These are phyloP conservation scores for Vitis amurensis DNA, from an alignment of 164 flowering plant species.

Conservation along the genomic window DNA sequence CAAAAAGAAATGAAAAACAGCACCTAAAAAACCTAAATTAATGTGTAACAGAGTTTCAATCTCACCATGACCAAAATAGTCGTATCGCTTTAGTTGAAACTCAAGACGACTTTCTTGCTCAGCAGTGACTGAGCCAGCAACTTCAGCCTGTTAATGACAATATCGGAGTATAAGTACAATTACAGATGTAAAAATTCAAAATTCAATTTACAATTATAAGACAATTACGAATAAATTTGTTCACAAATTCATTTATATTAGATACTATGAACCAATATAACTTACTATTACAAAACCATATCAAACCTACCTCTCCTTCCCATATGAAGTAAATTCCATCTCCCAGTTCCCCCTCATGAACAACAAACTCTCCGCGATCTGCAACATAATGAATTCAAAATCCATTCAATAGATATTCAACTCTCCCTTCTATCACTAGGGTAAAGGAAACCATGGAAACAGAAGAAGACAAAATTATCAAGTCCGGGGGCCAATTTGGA, in stretches of 20 bases:
- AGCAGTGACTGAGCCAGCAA: slow-evolving; percentile 43
- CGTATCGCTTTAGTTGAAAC: slow-evolving; percentile 59
- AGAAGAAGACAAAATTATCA: no score
- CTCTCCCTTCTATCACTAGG: no score
- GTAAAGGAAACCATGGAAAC: no score
- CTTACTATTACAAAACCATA: no score
- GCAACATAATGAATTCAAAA: slow-evolving; percentile 1
- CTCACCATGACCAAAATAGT: slow-evolving; percentile 86
- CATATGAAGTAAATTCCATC: slow-evolving; percentile 83
- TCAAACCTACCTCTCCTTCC: slow-evolving; percentile 74
- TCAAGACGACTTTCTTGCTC: slow-evolving; percentile 63
- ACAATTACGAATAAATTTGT: no score
- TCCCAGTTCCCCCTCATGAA: slow-evolving; percentile 67
- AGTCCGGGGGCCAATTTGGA: no score
- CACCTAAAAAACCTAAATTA: neutral
- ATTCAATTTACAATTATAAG: no score
- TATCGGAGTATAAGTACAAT: neutral
- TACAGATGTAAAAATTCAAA: neutral
- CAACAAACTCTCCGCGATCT: slow-evolving; percentile 65
- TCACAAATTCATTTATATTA: no score
- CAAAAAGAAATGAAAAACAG: neutral
- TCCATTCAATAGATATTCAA: neutral
- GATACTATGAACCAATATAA: no score
- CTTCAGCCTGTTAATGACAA: slow-evolving; percentile 62
- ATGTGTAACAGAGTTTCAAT: slow-evolving; percentile 3